phyloP scores from a whole-genome alignment of 176 grass and related monocot species.

The Microstegium vimineum region DNA sequence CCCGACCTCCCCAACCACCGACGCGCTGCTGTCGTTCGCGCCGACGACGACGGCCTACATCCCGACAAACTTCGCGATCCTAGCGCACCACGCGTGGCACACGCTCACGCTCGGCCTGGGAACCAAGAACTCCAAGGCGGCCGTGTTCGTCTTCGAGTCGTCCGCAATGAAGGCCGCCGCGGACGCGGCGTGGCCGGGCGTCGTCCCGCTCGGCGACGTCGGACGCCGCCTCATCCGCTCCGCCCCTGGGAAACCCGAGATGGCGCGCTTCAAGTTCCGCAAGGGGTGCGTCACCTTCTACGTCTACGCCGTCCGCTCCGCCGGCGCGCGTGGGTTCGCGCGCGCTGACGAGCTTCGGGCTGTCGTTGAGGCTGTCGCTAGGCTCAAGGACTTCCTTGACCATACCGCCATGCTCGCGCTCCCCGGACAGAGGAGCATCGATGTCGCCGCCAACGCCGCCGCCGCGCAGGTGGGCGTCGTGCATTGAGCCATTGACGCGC shows the following conservation, averaged over 20 bases:
- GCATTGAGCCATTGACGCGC: constrained; percentile 6
- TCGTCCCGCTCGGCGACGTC: constrained; percentile 83
- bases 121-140: constrained; percentile 85
- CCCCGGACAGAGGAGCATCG: constrained; percentile 77
- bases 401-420: constrained; percentile 95
- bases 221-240: constrained; percentile 67
- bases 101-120: constrained; percentile 88
- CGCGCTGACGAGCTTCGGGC: constrained; percentile 71
- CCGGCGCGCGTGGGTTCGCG: constrained; percentile 64
- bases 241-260: constrained; percentile 48
- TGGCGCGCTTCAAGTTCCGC: constrained; percentile 93
- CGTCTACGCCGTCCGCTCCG: constrained; percentile 72
- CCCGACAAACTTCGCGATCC: constrained; percentile 94
- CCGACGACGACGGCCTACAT: constrained; percentile 79
- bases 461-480: background rate
- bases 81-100: constrained; percentile 94
- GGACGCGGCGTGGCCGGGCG: constrained; percentile 61
- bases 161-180: constrained; percentile 65
- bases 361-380: constrained; percentile 66
- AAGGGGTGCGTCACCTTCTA: constrained; percentile 97
- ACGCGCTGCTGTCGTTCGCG: constrained; percentile 59
- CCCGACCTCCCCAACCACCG: background rate
- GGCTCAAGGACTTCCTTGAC: constrained; percentile 87
- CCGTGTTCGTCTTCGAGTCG: constrained; percentile 89
- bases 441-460: background rate